Evolutionary conservation across 208 protist species (phyloP).

Genomic region (Acanthamoeba lenticulata): DNA sequence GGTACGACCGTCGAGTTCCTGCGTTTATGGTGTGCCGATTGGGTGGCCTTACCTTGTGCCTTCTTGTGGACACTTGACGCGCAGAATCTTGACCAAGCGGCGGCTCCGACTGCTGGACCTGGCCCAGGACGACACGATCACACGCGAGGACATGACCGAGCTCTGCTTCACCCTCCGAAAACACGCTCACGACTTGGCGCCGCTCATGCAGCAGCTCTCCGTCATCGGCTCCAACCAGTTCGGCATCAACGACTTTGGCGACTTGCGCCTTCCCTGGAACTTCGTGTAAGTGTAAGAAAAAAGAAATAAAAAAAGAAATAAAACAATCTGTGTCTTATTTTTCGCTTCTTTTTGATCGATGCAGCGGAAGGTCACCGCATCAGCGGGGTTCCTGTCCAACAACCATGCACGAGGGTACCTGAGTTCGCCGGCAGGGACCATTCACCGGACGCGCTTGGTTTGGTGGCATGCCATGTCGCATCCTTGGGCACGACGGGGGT

Average conservation of each 20-base stretch:
- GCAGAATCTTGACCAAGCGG: background rate
- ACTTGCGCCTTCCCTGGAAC: background rate
- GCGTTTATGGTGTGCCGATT: background rate
- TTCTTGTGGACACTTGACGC: background rate
- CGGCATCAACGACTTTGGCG: background rate
- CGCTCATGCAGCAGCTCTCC: constrained; percentile 17
- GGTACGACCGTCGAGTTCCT: background rate
- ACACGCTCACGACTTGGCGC: constrained; percentile 14
- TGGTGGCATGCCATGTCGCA: no score
- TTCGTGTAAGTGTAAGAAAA: background rate
- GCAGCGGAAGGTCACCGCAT: no score
- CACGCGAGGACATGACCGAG: constrained; percentile 43
- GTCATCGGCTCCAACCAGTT: background rate
- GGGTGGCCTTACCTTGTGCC: background rate
- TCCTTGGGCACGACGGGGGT: background rate
- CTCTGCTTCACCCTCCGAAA: constrained; percentile 21
- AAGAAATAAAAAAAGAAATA: no score
- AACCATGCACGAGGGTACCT: no score
- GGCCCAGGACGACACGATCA: background rate
- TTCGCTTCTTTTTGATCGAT: no score
- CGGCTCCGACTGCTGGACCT: background rate
- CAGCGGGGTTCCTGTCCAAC: no score
- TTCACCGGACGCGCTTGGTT: no score
- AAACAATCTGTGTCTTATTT: no score
- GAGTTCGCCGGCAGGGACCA: no score